Evolutionary conservation across 768 basidiomycete species (phyloP).

Genomic region (Epithele typhae): DNA sequence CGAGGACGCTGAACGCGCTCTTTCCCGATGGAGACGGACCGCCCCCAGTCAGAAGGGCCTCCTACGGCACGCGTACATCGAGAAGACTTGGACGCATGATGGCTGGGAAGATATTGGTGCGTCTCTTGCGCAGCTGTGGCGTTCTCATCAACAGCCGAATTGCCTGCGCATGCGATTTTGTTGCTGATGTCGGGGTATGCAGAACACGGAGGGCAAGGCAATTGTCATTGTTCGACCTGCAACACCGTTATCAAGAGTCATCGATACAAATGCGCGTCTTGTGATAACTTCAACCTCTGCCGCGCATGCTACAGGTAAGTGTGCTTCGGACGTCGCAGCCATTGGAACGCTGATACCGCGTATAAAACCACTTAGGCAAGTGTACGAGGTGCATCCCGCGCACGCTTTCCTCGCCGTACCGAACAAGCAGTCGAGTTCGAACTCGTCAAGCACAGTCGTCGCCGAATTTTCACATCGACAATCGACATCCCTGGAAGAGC

Average conservation of each 20-base stretch:
- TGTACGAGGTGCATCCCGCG: constrained; percentile 86
- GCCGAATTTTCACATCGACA: constrained; percentile 9
- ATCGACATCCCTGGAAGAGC: constrained; percentile 49
- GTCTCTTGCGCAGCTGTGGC: too few species aligned
- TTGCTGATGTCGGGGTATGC: too few species aligned
- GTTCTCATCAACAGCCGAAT: too few species aligned
- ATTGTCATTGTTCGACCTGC: constrained; percentile 81
- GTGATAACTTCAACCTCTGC: constrained; percentile 77
- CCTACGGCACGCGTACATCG: constrained; percentile 78
- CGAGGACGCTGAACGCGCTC: constrained; percentile 46
- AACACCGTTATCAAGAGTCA: constrained; percentile 51
- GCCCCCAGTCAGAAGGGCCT: constrained; percentile 72
- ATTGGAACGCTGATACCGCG: constrained; percentile 2
- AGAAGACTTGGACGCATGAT: constrained; percentile 77
- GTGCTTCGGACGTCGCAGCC: background rate
- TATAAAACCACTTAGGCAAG: constrained; percentile 50
- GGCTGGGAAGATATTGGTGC: constrained; percentile 90
- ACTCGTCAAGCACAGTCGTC: constrained; percentile 20
- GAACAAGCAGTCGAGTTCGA: constrained; percentile 46
- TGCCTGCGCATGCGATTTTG: too few species aligned
- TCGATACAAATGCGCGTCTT: constrained; percentile 83
- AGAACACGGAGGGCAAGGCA: constrained; percentile 68
- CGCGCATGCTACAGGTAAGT: constrained; percentile 75
- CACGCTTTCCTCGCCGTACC: constrained; percentile 83
- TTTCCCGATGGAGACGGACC: constrained; percentile 59